Conservation (phyloP, 1,139 yeast genomes). For the Taphrina confusa region DNA sequence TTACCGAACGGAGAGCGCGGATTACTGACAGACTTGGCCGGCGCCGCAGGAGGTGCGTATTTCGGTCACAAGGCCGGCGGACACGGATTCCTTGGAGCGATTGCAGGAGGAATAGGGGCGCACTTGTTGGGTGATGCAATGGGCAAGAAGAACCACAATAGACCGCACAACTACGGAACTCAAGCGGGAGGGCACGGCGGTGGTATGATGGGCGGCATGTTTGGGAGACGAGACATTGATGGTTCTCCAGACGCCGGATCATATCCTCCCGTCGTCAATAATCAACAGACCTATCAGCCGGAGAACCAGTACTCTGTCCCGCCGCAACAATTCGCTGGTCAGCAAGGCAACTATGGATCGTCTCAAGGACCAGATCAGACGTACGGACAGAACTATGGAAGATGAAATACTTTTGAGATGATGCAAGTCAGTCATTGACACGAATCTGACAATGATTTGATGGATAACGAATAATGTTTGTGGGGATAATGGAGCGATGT, state of each 20-base stretch:
- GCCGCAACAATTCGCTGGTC: background rate
- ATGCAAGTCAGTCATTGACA: no score
- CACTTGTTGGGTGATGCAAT: conserved; percentile 25
- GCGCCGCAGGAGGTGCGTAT: conserved; percentile 28
- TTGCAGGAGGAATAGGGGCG: conserved; percentile 33
- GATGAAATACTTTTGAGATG: no score
- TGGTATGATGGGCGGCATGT: conserved; percentile 1
- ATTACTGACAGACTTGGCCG: conserved; percentile 13
- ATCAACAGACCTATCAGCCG: background rate
- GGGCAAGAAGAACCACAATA: conserved; percentile 6
- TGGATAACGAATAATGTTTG: no score
- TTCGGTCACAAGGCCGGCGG: conserved; percentile 32
- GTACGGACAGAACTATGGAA: conserved; percentile 20
- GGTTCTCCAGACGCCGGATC: background rate
- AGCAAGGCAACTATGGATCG: background rate
- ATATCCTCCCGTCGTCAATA: no score
- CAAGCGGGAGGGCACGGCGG: background rate
- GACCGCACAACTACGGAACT: background rate
- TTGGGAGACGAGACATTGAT: conserved; percentile 18
- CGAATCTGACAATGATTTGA: no score
- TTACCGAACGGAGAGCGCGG: conserved; percentile 28
- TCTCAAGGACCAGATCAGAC: no score
- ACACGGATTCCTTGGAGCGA: conserved; percentile 29
- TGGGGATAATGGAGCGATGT: no score
- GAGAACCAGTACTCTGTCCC: background rate